Base-by-base conservation (phyloP, 225 moss, liverwort and hornwort genomes). In the Marchantia paleacea region DNA sequence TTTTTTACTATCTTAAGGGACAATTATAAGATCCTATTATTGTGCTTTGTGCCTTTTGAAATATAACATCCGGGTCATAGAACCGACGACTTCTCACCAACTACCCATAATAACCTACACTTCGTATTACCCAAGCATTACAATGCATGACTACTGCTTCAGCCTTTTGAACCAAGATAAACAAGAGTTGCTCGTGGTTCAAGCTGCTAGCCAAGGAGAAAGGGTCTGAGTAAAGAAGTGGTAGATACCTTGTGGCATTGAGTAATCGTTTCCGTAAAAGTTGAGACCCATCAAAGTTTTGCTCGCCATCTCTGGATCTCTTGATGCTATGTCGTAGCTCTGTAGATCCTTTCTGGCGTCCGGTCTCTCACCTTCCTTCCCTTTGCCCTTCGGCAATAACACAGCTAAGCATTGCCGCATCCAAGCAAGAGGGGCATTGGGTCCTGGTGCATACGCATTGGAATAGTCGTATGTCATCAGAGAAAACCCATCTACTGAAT, bases 381-480 rank as follows among this genome's bases (percentile, higher is more conserved):
- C 78, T 48, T 54, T 30, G 18, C 79, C 73, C 51, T 70, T 58
- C 4, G 88, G 83, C 19, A 88, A 65, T 22, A 96, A 78, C 24
- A 76, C 72, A 75, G 83, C 86, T 52, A 97, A 80, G 52, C 92
- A 93, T 15, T 85, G 82, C 24, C 79, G 85, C 64, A 97, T 87
- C 97, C 97, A 97, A n/a, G 87, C 79, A 65, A 90, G 82, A 13
- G 97, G 97, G 83, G 97, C 93, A 85, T 93, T 97, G 18, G 97
- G 97, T 64, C 97, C 97, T 54, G 97, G 97, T 58, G 84, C 87
- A 60, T 86, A 83, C 49, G 94, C 91, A 75, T 89, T 91, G 24
- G 97, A 97, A 86, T 89, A 97, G 72, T 97, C 97, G 65, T 97
- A 97, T 9, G 97, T 93, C 97, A 97, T 97, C 20, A 97, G 88